phyloP scores from a whole-genome alignment of 2,329 filamentous ascomycete species.

The Talaromyces sp. region DNA sequence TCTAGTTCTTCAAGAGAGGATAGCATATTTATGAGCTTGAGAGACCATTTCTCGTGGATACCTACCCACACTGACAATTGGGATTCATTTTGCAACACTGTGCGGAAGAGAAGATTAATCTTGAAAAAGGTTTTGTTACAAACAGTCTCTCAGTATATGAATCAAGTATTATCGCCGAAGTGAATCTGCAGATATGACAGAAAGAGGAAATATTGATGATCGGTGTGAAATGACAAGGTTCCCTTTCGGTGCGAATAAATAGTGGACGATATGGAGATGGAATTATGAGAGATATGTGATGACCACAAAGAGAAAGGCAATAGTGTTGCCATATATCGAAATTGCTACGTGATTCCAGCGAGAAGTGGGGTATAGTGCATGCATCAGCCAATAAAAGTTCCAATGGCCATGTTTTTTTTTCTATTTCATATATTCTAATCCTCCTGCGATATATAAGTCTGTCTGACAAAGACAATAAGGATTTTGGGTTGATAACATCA shows the following conservation, averaged over 20 bases:
- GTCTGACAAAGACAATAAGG: too few species aligned
- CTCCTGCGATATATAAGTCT: too few species aligned
- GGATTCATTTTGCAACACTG: neutral
- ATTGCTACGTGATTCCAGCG: too few species aligned
- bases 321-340: neutral
- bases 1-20: constrained; percentile 1
- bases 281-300: neutral
- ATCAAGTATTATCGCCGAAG: neutral
- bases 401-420: too few species aligned
- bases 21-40: neutral
- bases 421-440: too few species aligned
- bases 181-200: neutral
- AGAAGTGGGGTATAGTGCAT: too few species aligned
- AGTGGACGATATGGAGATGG: neutral
- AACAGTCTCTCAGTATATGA: neutral
- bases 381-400: too few species aligned
- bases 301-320: neutral
- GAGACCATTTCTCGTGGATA: neutral
- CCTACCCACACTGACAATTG: neutral
- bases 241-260: neutral
- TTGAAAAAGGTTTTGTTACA: too few species aligned
- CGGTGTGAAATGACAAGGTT: neutral
- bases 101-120: neutral
- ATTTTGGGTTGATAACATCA: too few species aligned
- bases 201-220: neutral